Base-by-base conservation (phyloP, 139 green algal genomes). In the Desmodesmus armatus region DNA sequence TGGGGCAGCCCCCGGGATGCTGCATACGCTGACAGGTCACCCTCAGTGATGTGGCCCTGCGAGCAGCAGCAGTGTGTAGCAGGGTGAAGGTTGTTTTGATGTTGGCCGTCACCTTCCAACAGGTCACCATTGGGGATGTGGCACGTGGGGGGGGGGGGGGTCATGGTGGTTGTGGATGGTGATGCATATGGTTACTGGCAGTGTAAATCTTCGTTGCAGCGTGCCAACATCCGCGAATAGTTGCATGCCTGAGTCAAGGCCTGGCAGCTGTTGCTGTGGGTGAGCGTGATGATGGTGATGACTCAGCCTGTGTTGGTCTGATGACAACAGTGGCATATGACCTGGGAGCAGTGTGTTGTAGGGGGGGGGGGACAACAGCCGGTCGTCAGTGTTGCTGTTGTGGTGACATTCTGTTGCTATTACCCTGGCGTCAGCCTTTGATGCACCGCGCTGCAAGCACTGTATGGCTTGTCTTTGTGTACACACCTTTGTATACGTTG, bases 1-100 rank as follows among this genome's bases (percentile, higher is more conserved):
- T 25, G 66, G 31, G 85, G 80, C 37, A 91, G 72, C 15, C 33
- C 49, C 62, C 87, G 55, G 9, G 62, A 29, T 35, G 44, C 43
- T 35, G 85, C 82, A 79, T 69, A 90, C 9, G 39, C 39, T 19
- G 58, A 35, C 31, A 90, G 63, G n/a, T 87, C 85, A 13, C 55
- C 73, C 23, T 87, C 80, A 49, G 73, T 86, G 21, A 88, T 87
- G 79, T 82, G 63, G 13, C 72, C 60, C 43, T 82, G 53, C 27
- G n/a, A 6, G 13, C 43, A 72, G 65, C 33, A 58, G 41, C 9
- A 55, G 47, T 33, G 60, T 33, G 60, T 17, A 69, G 15, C 60
- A 33, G 60, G 11, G 47, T 33, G 60, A 17, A 5, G 5, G 60
- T 69, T 9, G 25, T 9, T 17, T 33, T 33, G 27, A 33, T 9